phyloP scores from a whole-genome alignment of 2,329 filamentous ascomycete species.

The Pseudocercospora macadamiae region DNA sequence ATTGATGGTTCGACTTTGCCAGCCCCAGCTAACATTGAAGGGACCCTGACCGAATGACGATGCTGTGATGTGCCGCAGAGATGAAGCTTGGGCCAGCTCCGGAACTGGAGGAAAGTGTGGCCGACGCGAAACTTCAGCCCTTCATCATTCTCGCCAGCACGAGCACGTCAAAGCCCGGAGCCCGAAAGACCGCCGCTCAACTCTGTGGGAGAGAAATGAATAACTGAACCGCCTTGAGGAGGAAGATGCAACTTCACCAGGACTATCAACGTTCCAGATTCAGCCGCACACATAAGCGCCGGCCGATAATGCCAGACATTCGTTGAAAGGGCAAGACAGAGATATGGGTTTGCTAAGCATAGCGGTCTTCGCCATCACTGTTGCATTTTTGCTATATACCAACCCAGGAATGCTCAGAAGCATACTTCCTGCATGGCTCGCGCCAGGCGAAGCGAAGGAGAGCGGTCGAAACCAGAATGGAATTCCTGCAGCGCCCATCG shows the following conservation, averaged over 20 bases:
- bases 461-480: conserved; percentile 6
- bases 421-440: conserved; percentile 34
- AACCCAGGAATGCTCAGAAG: conserved; percentile 43
- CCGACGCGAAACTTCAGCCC: background rate
- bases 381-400: conserved; percentile 45
- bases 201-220: background rate
- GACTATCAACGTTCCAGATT: background rate
- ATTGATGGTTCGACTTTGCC: background rate
- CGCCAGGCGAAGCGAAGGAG: conserved; percentile 8
- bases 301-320: conserved; percentile 15
- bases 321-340: conserved; percentile 11
- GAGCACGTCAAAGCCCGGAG: too few species aligned
- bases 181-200: too few species aligned
- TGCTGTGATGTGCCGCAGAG: too few species aligned
- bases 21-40: too few species aligned
- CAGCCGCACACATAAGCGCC: conserved; percentile 5
- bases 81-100: too few species aligned
- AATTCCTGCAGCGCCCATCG: background rate
- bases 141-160: too few species aligned
- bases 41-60: too few species aligned
- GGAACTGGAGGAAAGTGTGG: too few species aligned
- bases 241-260: background rate
- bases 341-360: conserved; percentile 49
- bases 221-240: background rate
- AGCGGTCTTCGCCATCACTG: conserved; percentile 43